These are phyloP conservation scores for Silene latifolia DNA, from an alignment of 148 eudicot species.

Conservation along the genomic window DNA sequence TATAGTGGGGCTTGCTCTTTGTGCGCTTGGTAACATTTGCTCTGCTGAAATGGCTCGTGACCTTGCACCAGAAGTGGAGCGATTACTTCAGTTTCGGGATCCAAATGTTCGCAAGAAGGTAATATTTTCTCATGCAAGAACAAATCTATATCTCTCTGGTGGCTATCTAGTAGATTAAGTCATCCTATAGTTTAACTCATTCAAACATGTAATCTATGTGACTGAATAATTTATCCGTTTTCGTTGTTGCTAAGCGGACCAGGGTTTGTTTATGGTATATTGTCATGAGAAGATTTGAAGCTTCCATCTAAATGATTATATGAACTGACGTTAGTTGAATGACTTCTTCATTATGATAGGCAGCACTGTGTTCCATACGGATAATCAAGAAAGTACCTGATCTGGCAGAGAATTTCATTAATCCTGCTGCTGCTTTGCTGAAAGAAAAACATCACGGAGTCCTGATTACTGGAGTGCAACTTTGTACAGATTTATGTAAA, in stretches of 20 bases:
- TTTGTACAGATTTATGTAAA: conserved; percentile 82
- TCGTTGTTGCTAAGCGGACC: neutral
- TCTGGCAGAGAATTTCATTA: conserved; percentile 86
- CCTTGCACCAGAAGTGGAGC: conserved; percentile 95
- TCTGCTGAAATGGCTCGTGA: conserved; percentile 99
- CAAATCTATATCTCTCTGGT: conserved; percentile 2
- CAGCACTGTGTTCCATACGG: conserved; percentile 88
- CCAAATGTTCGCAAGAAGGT: conserved; percentile 97
- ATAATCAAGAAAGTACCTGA: conserved; percentile 97
- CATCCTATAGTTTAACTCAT: neutral
- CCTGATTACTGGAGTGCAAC: conserved; percentile 80
- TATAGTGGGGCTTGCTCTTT: conserved; percentile 97
- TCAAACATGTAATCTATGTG: neutral
- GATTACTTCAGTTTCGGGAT: conserved; percentile 91
- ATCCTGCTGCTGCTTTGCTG: conserved; percentile 77
- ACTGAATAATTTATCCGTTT: neutral
- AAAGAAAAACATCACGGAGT: conserved; percentile 99
- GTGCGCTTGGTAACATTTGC: conserved; percentile 96
- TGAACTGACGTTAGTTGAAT: conserved; percentile 5
- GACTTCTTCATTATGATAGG: conserved; percentile 44
- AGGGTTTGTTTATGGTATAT: neutral
- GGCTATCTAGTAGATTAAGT: neutral
- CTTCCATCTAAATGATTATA: neutral
- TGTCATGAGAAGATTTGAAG: neutral
- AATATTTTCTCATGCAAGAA: conserved; percentile 20